phyloP scores from a whole-genome alignment of 306 rosid genomes.

The Cyclanthera cordifolia region DNA sequence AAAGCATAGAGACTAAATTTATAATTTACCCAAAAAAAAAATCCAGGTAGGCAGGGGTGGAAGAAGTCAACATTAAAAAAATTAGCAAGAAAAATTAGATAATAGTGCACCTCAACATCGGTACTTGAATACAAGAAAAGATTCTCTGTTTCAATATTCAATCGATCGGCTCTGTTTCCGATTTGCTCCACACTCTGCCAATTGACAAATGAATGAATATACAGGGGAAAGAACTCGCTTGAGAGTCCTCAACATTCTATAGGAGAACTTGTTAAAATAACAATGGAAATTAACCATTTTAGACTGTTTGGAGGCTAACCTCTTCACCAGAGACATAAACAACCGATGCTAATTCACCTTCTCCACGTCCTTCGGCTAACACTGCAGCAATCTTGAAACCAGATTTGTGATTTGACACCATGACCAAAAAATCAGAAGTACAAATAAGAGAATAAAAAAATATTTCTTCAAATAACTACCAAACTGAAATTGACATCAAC shows the following conservation, averaged over 20 bases:
- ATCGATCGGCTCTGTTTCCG: constrained; percentile 78
- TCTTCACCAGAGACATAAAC: constrained; percentile 95
- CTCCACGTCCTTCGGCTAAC: constrained; percentile 43
- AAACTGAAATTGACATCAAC: neutral
- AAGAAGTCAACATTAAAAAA: neutral
- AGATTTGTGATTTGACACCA: constrained; percentile 14
- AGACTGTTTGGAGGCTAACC: constrained; percentile 35
- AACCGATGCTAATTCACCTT: constrained; percentile 36
- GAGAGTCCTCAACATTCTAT: neutral
- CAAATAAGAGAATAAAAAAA: constrained; percentile 3
- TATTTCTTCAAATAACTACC: neutral
- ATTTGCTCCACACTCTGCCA: constrained; percentile 86
- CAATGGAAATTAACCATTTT: neutral
- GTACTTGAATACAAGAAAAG: constrained; percentile 81
- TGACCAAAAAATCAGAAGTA: neutral
- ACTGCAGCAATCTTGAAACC: constrained; percentile 59
- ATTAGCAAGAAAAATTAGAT: constrained; percentile 10
- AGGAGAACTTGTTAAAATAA: neutral
- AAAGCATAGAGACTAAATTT: too few relatives aligned
- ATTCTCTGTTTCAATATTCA: constrained; percentile 49
- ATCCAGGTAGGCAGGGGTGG: neutral
- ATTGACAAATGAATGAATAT: constrained; percentile 14
- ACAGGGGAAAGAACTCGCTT: neutral
- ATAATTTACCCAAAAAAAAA: too few relatives aligned
- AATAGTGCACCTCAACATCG: constrained; percentile 62